phyloP scores from a whole-genome alignment of 2,329 filamentous ascomycete species.

The Drechmeria coniospora region DNA sequence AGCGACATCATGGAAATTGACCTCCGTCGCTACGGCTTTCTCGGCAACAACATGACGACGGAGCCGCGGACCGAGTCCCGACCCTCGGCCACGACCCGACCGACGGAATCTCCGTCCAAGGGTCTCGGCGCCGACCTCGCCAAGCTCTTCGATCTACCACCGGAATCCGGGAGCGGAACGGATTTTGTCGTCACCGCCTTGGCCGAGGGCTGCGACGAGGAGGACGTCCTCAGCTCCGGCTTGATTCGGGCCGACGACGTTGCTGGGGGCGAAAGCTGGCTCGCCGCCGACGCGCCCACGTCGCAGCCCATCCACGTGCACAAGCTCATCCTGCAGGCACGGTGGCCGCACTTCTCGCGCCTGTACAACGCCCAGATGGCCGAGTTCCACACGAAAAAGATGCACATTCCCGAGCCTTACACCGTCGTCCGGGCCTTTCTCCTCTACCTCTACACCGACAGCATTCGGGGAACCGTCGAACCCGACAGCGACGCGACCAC shows the following conservation, averaged over 20 bases:
- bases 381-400: conserved; percentile 90
- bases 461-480: conserved; percentile 45
- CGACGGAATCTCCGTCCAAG: conserved; percentile 40
- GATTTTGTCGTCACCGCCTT: conserved; percentile 88
- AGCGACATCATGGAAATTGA: conserved; percentile 89
- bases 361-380: conserved; percentile 91
- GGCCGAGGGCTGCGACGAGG: conserved; percentile 58
- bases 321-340: conserved; percentile 80
- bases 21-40: conserved; percentile 74
- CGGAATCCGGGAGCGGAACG: conserved; percentile 70
- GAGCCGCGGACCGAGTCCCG: conserved; percentile 36
- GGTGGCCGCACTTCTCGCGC: conserved; percentile 92
- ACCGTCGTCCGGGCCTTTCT: conserved; percentile 87
- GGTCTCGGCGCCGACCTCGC: conserved; percentile 75
- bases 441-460: conserved; percentile 94
- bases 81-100: conserved; percentile 30
- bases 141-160: conserved; percentile 71
- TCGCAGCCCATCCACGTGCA: conserved; percentile 87
- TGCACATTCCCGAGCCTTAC: conserved; percentile 97
- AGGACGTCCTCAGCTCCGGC: conserved; percentile 41
- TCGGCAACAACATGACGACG: conserved; percentile 58
- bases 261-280: conserved; percentile 35
- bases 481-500: conserved; percentile 56
- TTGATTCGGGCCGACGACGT: conserved; percentile 29
- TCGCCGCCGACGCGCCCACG: conserved; percentile 45